Evolutionary conservation across 345 rosid genomes (phyloP), one percentile per base, ranked within the genome.

Genomic region (Fremontodendron californicum): DNA sequence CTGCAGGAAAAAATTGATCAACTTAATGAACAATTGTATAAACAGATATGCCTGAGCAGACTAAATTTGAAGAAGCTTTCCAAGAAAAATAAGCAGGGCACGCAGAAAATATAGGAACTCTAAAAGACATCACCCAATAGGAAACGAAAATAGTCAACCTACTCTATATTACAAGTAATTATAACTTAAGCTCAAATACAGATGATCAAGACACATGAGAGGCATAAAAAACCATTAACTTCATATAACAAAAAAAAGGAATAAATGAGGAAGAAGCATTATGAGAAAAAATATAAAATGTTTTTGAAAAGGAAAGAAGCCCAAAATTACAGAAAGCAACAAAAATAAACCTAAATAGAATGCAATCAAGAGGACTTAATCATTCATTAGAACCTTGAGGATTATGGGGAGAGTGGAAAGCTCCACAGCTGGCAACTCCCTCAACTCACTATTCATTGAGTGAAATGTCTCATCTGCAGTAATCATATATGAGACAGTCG

Each of bases 351-450:
- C 27, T 63, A 71, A 83, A 69, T 21, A 48, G 18, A 49, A 57
- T 23, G 21, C 58, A 40, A 43, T 57, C 52, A 45, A 43, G 75
- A 61, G 58, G 10, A 61, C 21, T 51, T 46, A 35, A 77, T 55
- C 79, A 40, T 37, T 78, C 51, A 78, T 78, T 75, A 75, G 61
- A 82, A 90, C 95, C 94, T 96, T 96, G 75, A 92, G 92, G 75
- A 96, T 84, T 77, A 91, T 79, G 54, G 96, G 98, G 81, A 96
- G 98, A 42, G 96, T 88, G 70, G 97, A 86, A 84, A 94, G 97
- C 81, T 96, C 98, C 78, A 96, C 89, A 2, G 92, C 85, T 73
- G 99, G 99, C 83, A 96, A 86, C 82, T 96, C 99, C 86, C 92
- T 90, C 86, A 96, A 84, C 75, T 91, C 97, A 73, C 94, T 92